Conservation (phyloP, 306 rosid species). For the Quercus ilex region DNA sequence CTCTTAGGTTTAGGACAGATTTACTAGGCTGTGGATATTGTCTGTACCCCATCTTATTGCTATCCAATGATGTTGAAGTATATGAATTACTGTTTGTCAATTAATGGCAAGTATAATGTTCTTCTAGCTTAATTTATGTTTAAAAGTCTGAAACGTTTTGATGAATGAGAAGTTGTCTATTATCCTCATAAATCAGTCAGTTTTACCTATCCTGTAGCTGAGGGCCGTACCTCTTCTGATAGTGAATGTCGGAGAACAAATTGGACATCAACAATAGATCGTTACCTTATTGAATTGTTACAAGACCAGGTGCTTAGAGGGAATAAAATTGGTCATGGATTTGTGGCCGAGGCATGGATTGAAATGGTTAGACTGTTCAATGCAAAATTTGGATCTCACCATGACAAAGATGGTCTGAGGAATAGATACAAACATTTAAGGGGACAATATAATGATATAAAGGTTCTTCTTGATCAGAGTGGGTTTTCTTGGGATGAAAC, state of each 20-base stretch:
- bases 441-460: slow-evolving; percentile 13
- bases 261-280: slow-evolving; percentile 14
- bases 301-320: slow-evolving; percentile 11
- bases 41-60: not conserved
- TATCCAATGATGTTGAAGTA: not conserved
- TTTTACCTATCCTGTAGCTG: slow-evolving; percentile 20
- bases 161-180: not conserved
- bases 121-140: not conserved
- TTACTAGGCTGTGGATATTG: not conserved
- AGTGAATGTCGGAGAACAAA: not conserved
- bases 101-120: not conserved
- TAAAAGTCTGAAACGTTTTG: not conserved
- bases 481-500: slow-evolving; percentile 9
- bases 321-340: slow-evolving; percentile 10
- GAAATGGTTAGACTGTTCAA: slow-evolving; percentile 13
- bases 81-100: not conserved
- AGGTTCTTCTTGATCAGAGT: slow-evolving; percentile 1
- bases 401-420: slow-evolving; percentile 11
- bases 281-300: slow-evolving; percentile 11
- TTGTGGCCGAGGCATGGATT: slow-evolving; percentile 7
- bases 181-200: not conserved
- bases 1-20: not conserved
- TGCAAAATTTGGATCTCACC: slow-evolving; percentile 12
- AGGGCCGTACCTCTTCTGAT: slow-evolving; percentile 2
- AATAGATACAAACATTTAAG: slow-evolving; percentile 10